Evolutionary conservation across 345 rosid species (phyloP).

Genomic region (Chamaenerion angustifolium): DNA sequence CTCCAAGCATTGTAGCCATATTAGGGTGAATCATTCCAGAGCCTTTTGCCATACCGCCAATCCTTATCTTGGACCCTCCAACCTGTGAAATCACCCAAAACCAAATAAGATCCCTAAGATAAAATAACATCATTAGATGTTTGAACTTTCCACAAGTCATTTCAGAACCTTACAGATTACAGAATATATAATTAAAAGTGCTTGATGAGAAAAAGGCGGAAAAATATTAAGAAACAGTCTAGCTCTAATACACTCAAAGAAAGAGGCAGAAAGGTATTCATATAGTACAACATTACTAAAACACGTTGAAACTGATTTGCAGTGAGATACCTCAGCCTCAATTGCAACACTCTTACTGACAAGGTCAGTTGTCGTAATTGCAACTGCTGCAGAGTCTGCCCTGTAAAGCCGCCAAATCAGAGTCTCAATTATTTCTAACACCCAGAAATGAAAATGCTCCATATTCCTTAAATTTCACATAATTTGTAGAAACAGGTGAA

Average conservation of each 20-base stretch:
- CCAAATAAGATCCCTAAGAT: not conserved
- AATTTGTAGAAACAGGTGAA: not conserved
- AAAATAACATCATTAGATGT: not conserved
- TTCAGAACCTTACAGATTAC: too few relatives aligned
- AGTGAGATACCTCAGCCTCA: constrained; percentile 43
- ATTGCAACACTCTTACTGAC: constrained; percentile 95
- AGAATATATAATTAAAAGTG: too few relatives aligned
- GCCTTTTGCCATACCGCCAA: constrained; percentile 98
- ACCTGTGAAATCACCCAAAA: constrained; percentile 29
- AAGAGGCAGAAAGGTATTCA: too few relatives aligned
- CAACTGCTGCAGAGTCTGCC: constrained; percentile 91
- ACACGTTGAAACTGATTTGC: too few relatives aligned
- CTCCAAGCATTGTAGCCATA: constrained; percentile 96
- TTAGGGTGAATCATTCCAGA: constrained; percentile 99
- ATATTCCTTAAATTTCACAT: not conserved
- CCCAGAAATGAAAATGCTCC: too few relatives aligned
- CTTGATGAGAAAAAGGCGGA: too few relatives aligned
- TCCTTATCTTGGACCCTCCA: constrained; percentile 46
- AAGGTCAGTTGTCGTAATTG: constrained; percentile 92
- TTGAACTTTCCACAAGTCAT: not conserved
- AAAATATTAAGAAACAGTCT: too few relatives aligned
- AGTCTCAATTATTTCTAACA: too few relatives aligned
- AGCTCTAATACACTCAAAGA: too few relatives aligned
- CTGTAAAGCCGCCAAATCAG: constrained; percentile 24
- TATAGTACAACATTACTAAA: too few relatives aligned